These are phyloP conservation scores for Tulasnella sp. DNA, from an alignment of 768 basidiomycete species.

Conservation along the genomic window DNA sequence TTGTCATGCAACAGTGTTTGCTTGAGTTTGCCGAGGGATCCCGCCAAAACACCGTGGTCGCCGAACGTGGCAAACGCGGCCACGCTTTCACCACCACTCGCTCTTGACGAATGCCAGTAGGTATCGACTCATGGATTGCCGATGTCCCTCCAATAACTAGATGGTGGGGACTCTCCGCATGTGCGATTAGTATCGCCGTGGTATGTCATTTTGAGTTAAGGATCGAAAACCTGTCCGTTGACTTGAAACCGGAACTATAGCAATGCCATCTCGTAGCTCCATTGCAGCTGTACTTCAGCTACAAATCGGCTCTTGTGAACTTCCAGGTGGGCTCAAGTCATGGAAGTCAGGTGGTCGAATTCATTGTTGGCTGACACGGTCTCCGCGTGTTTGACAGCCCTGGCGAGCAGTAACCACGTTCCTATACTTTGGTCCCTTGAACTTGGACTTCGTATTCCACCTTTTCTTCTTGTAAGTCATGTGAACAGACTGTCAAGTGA, in stretches of 20 bases:
- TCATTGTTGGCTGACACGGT: not conserved
- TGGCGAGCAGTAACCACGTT: conserved; percentile 90
- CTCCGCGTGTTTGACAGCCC: conserved; percentile 40
- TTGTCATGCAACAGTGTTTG: not conserved
- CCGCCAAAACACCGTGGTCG: not conserved
- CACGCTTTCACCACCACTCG: conserved; percentile 17
- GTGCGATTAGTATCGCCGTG: conserved; percentile 70
- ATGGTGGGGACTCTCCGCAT: conserved; percentile 73
- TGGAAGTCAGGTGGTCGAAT: not conserved
- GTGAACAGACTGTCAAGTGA: not conserved
- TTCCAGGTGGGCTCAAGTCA: conserved; percentile 49
- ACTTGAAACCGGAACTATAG: conserved; percentile 36
- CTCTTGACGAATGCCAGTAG: conserved; percentile 54
- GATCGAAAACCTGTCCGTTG: not conserved
- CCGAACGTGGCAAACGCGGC: conserved; percentile 20
- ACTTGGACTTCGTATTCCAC: conserved; percentile 91
- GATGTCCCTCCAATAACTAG: conserved; percentile 91
- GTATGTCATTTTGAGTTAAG: conserved; percentile 47
- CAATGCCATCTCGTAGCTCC: conserved; percentile 91
- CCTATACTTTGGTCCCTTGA: conserved; percentile 91
- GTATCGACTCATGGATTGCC: conserved; percentile 81
- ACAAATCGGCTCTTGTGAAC: conserved; percentile 73
- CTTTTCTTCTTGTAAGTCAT: conserved; percentile 91
- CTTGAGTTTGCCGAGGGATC: not conserved
- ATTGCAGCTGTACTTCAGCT: conserved; percentile 87